These are phyloP conservation scores for Carpinus viminea DNA, from an alignment of 306 rosid genomes.

Conservation along the genomic window DNA sequence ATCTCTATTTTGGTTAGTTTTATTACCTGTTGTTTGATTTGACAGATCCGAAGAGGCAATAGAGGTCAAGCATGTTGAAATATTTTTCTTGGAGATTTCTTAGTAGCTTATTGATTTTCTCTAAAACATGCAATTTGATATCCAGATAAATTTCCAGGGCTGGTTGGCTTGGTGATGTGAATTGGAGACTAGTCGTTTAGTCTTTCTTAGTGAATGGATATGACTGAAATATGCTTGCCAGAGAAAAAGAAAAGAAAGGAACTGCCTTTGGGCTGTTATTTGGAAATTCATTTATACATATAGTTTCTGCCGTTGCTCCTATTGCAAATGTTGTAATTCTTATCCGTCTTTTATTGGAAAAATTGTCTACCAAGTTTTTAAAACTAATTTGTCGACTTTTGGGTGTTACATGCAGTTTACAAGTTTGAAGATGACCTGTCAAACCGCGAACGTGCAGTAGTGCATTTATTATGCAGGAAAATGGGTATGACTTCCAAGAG, in stretches of 20 bases:
- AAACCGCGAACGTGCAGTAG: slow-evolving; percentile 56
- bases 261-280: not conserved
- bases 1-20: not conserved
- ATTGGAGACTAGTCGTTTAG: not conserved
- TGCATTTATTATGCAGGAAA: slow-evolving; percentile 51
- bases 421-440: slow-evolving; percentile 54
- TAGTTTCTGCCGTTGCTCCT: not conserved
- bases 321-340: not conserved
- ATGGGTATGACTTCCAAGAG: slow-evolving; percentile 77
- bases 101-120: not conserved
- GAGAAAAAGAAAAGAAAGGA: not conserved
- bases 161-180: not conserved
- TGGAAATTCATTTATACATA: not conserved
- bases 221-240: not conserved
- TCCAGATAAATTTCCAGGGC: not conserved
- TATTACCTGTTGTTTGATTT: not conserved
- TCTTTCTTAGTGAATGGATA: not conserved
- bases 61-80: not conserved
- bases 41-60: not conserved
- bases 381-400: slow-evolving; percentile 12
- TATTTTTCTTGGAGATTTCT: not conserved
- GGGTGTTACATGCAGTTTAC: slow-evolving; percentile 51
- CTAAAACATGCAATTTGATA: not conserved
- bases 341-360: not conserved
- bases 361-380: not conserved